Conservation (phyloP, 2,329 filamentous ascomycete genomes). For the Atkinsonella texensis region DNA sequence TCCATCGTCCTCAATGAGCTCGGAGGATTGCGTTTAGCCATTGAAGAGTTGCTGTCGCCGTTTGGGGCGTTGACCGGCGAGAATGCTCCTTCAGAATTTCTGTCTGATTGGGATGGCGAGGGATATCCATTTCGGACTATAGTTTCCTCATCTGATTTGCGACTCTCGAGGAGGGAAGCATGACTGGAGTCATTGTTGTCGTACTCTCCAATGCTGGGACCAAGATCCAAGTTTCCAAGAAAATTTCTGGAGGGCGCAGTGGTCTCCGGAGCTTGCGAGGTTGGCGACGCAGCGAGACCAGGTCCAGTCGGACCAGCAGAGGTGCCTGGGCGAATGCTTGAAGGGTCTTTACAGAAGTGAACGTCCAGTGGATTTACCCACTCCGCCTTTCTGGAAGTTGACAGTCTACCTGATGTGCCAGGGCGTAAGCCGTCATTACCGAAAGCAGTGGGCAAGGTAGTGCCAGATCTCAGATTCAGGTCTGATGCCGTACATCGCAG, state of each 20-base stretch:
- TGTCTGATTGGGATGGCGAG: conserved; percentile 26
- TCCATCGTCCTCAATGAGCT: conserved; percentile 17
- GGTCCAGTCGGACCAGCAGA: neutral
- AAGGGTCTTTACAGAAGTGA: conserved; percentile 24
- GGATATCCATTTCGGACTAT: conserved; percentile 17
- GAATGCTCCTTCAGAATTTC: conserved; percentile 12
- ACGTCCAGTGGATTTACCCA: conserved; percentile 38
- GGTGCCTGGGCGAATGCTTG: conserved; percentile 6
- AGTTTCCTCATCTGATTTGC: neutral
- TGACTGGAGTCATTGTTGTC: neutral
- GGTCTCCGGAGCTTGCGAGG: neutral
- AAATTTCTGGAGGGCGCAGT: conserved; percentile 21
- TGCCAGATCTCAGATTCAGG: conserved; percentile 20
- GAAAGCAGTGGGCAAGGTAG: conserved; percentile 21
- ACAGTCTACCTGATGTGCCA: conserved; percentile 12
- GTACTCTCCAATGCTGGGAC: conserved; percentile 9
- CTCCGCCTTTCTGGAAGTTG: conserved; percentile 21
- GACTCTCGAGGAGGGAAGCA: neutral
- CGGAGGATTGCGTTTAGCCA: conserved; percentile 13
- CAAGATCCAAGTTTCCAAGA: conserved; percentile 29
- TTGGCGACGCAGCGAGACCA: neutral
- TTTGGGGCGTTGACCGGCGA: conserved; percentile 10
- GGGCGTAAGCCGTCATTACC: conserved; percentile 19
- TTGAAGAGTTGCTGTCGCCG: conserved; percentile 8
- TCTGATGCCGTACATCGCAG: conserved; percentile 26